Evolutionary conservation across 768 basidiomycete species (phyloP).

Genomic region (Kwoniella europaea): DNA sequence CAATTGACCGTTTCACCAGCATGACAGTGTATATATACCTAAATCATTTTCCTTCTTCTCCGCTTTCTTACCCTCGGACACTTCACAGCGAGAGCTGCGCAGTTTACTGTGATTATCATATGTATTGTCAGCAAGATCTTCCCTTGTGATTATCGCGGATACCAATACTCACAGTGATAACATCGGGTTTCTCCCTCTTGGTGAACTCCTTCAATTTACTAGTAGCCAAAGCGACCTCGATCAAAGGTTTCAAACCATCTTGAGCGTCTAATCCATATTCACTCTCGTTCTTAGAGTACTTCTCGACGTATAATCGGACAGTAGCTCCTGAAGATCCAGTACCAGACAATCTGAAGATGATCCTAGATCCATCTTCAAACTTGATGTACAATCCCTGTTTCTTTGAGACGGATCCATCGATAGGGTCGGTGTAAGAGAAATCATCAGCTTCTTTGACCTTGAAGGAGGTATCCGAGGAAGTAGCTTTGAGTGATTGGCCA

Average conservation of each 20-base stretch:
- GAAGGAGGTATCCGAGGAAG: constrained; percentile 71
- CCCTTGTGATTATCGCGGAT: too few species aligned
- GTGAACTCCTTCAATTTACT: constrained; percentile 85
- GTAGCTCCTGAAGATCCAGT: constrained; percentile 97
- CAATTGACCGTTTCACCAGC: too few species aligned
- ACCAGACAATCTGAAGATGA: constrained; percentile 94
- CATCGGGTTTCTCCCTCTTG: constrained; percentile 87
- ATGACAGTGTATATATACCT: too few species aligned
- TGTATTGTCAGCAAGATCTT: too few species aligned
- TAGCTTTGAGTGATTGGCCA: constrained; percentile 70
- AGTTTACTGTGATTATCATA: too few species aligned
- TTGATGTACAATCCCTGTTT: constrained; percentile 95
- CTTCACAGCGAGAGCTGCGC: too few species aligned
- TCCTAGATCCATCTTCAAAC: constrained; percentile 88
- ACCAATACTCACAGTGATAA: constrained; percentile 75
- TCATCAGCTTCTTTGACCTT: constrained; percentile 76
- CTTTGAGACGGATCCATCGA: constrained; percentile 86
- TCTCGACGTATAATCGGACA: constrained; percentile 93
- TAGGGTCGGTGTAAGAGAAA: constrained; percentile 98
- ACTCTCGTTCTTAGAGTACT: constrained; percentile 65
- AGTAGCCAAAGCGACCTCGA: constrained; percentile 88
- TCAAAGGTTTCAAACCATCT: constrained; percentile 89
- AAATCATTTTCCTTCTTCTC: too few species aligned
- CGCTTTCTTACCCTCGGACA: too few species aligned
- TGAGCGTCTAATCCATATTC: constrained; percentile 67